Evolutionary conservation across 768 basidiomycete genomes (phyloP).

Genomic region (Gymnopilus dilepis): DNA sequence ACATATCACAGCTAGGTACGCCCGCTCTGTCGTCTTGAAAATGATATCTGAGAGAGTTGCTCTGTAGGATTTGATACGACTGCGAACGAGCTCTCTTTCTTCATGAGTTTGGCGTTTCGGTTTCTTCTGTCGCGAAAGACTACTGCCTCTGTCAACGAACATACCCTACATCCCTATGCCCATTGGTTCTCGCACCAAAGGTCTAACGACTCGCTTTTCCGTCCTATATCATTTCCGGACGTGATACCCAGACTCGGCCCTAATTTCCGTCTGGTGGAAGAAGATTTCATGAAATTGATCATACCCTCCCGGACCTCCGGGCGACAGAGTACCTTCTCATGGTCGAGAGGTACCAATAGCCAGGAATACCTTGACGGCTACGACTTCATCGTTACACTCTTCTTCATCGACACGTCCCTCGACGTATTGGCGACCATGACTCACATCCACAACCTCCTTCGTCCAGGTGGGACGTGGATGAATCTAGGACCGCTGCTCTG

Average conservation of each 20-base stretch:
- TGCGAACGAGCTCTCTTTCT: slow-evolving; percentile 68
- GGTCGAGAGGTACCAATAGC: slow-evolving; percentile 14
- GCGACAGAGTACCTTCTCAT: slow-evolving; percentile 10
- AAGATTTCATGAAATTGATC: slow-evolving; percentile 58
- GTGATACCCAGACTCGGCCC: slow-evolving; percentile 53
- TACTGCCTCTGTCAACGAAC: slow-evolving; percentile 48
- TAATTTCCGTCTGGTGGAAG: slow-evolving; percentile 52
- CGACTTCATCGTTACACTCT: slow-evolving; percentile 67
- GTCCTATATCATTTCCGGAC: slow-evolving; percentile 63
- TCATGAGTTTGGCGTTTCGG: slow-evolving; percentile 66
- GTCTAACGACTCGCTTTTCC: slow-evolving; percentile 52
- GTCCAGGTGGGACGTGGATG: slow-evolving; percentile 71
- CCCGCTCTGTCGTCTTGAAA: neutral
- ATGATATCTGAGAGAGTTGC: neutral
- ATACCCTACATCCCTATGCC: slow-evolving; percentile 62
- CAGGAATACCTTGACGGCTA: slow-evolving; percentile 40
- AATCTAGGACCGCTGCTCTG: slow-evolving; percentile 74
- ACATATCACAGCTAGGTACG: slow-evolving; percentile 63
- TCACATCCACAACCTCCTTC: slow-evolving; percentile 60
- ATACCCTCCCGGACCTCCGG: slow-evolving; percentile 24
- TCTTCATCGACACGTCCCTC: slow-evolving; percentile 69
- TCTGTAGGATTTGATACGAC: slow-evolving; percentile 56
- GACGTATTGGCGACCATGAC: slow-evolving; percentile 58
- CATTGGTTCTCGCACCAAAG: slow-evolving; percentile 78
- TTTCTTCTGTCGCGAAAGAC: slow-evolving; percentile 57